Conservation (phyloP, 192 early-diverging fungal species). For the Podila horticola region DNA sequence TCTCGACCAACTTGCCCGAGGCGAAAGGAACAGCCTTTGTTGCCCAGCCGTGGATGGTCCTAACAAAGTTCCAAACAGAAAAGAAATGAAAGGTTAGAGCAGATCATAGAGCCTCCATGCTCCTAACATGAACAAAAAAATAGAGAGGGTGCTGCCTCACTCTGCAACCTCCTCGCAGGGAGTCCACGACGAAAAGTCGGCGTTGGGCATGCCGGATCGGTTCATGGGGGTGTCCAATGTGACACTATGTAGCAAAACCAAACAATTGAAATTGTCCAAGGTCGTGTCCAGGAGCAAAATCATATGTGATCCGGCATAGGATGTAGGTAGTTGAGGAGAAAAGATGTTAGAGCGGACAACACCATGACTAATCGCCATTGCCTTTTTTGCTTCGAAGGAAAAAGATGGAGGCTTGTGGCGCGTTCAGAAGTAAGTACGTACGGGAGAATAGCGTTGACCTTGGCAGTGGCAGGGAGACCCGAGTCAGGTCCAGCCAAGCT, state of each 20-base stretch:
- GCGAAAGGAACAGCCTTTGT: slow-evolving; percentile 53
- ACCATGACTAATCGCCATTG: not conserved
- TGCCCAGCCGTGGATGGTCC: slow-evolving; percentile 69
- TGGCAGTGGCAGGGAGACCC: slow-evolving; percentile 76
- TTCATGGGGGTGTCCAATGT: slow-evolving; percentile 94
- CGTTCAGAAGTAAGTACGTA: slow-evolving; percentile 28
- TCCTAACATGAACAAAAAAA: slow-evolving; percentile 1
- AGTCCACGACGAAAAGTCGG: slow-evolving; percentile 89
- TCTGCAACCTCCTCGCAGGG: slow-evolving; percentile 77
- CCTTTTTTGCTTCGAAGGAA: no score
- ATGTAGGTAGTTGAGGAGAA: not conserved
- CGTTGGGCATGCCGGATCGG: slow-evolving; percentile 84
- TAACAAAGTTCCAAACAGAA: slow-evolving; percentile 7
- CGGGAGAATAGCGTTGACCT: slow-evolving; percentile 78
- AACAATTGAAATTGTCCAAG: slow-evolving; percentile 2
- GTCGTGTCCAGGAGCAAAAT: not conserved
- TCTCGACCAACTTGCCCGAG: slow-evolving; percentile 71
- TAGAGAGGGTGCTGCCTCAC: slow-evolving; percentile 42
- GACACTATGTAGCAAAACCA: slow-evolving; percentile 49
- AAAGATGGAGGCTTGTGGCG: not conserved
- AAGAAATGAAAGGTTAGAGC: slow-evolving; percentile 1
- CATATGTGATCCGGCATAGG: not conserved
- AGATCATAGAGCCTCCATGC: no score
- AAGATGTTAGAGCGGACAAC: no score
- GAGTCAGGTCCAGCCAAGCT: slow-evolving; percentile 75